These are phyloP conservation scores for Trametes cubensis DNA, from an alignment of 768 basidiomycete species.

Conservation along the genomic window DNA sequence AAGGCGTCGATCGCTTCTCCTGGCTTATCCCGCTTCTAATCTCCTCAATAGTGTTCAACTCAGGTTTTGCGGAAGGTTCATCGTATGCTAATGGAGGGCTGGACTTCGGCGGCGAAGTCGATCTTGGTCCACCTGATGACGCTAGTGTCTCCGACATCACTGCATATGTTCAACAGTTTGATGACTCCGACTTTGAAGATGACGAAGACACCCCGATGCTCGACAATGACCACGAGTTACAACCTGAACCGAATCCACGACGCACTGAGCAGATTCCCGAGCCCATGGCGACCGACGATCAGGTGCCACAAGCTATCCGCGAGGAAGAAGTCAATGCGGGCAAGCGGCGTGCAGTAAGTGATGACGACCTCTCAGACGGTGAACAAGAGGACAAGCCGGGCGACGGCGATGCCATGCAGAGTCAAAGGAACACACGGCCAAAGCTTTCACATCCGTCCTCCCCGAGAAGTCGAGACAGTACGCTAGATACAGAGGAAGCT, in stretches of 20 bases:
- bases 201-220: conserved; percentile 50
- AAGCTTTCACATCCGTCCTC: conserved; percentile 46
- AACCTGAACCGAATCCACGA: conserved; percentile 6
- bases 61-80: conserved; percentile 67
- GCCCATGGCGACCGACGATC: conserved; percentile 8
- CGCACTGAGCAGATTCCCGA: conserved; percentile 5
- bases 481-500: conserved; percentile 7
- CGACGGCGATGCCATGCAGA: conserved; percentile 26
- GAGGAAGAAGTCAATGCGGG: background rate
- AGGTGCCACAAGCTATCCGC: background rate
- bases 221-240: conserved; percentile 37
- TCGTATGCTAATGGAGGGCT: conserved; percentile 30
- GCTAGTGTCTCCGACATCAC: conserved; percentile 54
- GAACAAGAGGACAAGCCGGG: conserved; percentile 44
- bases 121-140: conserved; percentile 24
- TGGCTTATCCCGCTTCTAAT: background rate
- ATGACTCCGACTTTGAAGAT: conserved; percentile 59
- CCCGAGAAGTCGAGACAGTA: conserved; percentile 34
- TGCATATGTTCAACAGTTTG: conserved; percentile 38
- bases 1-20: conserved; percentile 18
- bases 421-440: conserved; percentile 34
- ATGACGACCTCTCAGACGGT: background rate
- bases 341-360: conserved; percentile 13
- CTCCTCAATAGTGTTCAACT: conserved; percentile 61
- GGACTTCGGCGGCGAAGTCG: conserved; percentile 26